Conservation (phyloP, 2,329 filamentous ascomycete species). For the Colletotrichum siamense region DNA sequence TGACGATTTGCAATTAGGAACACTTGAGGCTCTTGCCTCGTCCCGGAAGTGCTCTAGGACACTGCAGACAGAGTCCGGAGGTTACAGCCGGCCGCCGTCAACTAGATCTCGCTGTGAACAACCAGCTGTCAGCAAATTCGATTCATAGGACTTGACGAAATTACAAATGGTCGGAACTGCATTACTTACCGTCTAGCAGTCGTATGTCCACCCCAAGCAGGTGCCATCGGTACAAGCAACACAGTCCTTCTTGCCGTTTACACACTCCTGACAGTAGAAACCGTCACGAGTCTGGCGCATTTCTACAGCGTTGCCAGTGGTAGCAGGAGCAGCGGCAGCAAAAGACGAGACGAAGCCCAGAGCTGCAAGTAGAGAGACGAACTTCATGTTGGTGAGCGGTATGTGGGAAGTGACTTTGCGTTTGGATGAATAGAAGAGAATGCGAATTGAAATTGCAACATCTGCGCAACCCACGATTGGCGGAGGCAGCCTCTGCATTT, state of each 20-base stretch:
- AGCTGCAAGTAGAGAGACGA: background rate
- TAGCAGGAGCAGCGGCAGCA: background rate
- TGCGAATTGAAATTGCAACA: background rate
- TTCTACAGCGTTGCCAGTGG: background rate
- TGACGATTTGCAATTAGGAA: background rate
- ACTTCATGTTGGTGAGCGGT: background rate
- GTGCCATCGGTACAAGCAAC: background rate
- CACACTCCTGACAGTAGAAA: background rate
- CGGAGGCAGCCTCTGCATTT: background rate
- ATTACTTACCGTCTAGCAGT: background rate
- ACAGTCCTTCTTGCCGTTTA: background rate
- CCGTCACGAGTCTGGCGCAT: background rate
- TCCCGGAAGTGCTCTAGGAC: background rate
- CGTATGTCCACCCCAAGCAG: background rate
- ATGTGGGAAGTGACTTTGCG: background rate
- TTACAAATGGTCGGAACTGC: rapidly evolving
- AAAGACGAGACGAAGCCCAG: background rate
- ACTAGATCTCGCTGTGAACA: background rate
- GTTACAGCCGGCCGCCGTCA: background rate
- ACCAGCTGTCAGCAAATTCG: background rate
- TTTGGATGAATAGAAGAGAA: background rate
- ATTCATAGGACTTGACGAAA: background rate
- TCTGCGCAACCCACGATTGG: background rate
- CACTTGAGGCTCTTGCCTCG: background rate
- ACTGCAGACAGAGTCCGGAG: rapidly evolving